A percentile compares a stretch with the other conserved stretches of the same genome.
These are phyloP conservation scores for Lonicera japonica DNA, from an alignment of 129 eudicot species.

Conservation along the genomic window DNA sequence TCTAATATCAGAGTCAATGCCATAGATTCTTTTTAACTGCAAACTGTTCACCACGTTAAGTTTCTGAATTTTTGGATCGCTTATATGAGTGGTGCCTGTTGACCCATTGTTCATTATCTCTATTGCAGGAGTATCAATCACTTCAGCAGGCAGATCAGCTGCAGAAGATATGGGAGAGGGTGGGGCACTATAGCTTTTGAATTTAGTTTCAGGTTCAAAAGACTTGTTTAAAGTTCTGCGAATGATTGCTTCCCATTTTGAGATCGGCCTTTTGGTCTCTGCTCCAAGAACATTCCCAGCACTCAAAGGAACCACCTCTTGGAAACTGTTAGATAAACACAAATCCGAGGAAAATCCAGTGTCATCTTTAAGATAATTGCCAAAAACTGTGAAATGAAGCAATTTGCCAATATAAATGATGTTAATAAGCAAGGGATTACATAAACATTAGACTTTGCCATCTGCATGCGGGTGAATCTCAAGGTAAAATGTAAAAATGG, in stretches of 20 bases:
- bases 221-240: constrained; percentile 72
- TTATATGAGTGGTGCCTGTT: constrained; percentile 4
- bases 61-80: constrained; percentile 19
- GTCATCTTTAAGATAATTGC: not conserved
- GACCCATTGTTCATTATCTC: constrained; percentile 12
- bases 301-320: constrained; percentile 92
- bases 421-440: too few relatives aligned
- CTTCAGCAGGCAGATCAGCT: constrained; percentile 38
- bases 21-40: constrained; percentile 30
- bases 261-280: constrained; percentile 72
- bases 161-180: constrained; percentile 68
- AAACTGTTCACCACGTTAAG: constrained; percentile 19
- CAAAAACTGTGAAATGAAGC: not conserved
- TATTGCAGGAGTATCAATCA: constrained; percentile 22
- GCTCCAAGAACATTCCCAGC: constrained; percentile 97
- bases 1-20: constrained; percentile 29
- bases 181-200: constrained; percentile 89
- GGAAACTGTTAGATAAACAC: constrained; percentile 46
- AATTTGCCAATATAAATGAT: too few relatives aligned
- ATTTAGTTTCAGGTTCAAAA: constrained; percentile 37
- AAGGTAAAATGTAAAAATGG: too few relatives aligned
- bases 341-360: not conserved
- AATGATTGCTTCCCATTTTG: constrained; percentile 82
- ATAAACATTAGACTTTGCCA: too few relatives aligned
- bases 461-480: too few relatives aligned